These are phyloP conservation scores for Pseudogymnoascus sp. DNA, from an alignment of 2,329 filamentous ascomycete genomes.

Conservation along the genomic window DNA sequence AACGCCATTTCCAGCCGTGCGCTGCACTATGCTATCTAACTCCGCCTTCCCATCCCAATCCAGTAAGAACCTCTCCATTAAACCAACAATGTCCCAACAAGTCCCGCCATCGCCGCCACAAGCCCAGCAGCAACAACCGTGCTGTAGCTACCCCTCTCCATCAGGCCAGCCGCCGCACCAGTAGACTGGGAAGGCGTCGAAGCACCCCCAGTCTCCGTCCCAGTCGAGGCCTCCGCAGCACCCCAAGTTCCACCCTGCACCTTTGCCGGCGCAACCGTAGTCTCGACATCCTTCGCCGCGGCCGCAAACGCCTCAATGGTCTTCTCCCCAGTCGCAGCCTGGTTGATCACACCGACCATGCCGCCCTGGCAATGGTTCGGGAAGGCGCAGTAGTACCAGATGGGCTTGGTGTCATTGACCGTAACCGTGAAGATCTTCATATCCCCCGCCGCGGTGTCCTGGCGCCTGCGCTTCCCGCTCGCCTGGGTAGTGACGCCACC, in stretches of 20 bases:
- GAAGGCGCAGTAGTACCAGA: constrained; percentile 36
- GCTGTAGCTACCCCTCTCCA: not conserved
- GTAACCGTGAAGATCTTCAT: constrained; percentile 30
- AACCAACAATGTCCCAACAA: not conserved
- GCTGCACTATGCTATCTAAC: not conserved
- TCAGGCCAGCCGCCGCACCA: not conserved
- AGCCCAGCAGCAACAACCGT: not conserved
- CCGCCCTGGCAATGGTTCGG: constrained; percentile 39
- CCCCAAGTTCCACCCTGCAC: constrained; percentile 19
- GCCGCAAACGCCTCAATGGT: constrained; percentile 3
- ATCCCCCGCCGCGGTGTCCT: constrained; percentile 18
- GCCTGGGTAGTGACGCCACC: constrained; percentile 16
- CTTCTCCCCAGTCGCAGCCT: constrained; percentile 18
- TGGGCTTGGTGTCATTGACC: constrained; percentile 32
- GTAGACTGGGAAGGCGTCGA: not conserved
- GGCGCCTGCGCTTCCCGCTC: constrained; percentile 13
- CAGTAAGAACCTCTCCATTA: not conserved
- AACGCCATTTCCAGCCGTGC: constrained; percentile 1
- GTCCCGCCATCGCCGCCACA: not conserved
- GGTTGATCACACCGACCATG: constrained; percentile 43
- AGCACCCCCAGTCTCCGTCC: not conserved
- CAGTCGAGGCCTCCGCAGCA: not conserved
- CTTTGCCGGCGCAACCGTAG: not conserved
- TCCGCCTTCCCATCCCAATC: not conserved
- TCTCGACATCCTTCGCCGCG: not conserved